A percentile compares a stretch with the other conserved stretches of the same genome.
Evolutionary conservation across 495 filamentous ascomycete species (phyloP).

Genomic region (Daldinia loculata): DNA sequence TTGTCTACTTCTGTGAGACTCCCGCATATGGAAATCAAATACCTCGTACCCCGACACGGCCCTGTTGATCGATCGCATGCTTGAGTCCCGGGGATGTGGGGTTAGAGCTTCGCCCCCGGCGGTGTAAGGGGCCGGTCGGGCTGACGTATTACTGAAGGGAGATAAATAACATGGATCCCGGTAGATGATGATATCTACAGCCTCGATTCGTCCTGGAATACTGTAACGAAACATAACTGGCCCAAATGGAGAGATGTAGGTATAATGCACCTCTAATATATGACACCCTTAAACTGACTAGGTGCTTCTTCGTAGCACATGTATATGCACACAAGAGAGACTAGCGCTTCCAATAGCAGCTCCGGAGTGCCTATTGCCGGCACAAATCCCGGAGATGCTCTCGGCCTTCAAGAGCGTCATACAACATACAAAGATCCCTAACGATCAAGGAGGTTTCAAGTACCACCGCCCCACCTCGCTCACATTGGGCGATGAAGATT

Average conservation of each 20-base stretch:
- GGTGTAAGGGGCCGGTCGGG: background rate
- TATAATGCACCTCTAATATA: background rate
- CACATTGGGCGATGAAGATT: background rate
- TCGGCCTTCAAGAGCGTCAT: background rate
- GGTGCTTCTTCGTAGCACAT: background rate
- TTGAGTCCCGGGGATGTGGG: background rate
- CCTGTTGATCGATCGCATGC: background rate
- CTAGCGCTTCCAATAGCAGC: background rate
- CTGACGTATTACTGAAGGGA: background rate
- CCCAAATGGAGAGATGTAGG: background rate
- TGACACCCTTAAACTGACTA: background rate
- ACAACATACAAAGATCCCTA: background rate
- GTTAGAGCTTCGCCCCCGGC: background rate
- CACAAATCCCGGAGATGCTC: background rate
- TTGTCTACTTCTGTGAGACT: background rate
- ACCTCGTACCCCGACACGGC: background rate
- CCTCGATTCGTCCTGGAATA: background rate
- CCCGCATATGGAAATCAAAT: background rate
- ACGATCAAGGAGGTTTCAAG: background rate
- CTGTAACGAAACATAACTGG: background rate
- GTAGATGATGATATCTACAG: background rate
- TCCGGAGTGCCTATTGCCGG: background rate
- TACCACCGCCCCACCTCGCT: background rate
- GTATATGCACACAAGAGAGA: background rate
- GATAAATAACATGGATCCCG: background rate